Evolutionary conservation across 306 rosid species (phyloP), one percentile per base, ranked within the genome.

Genomic region (Trifolium repens): DNA sequence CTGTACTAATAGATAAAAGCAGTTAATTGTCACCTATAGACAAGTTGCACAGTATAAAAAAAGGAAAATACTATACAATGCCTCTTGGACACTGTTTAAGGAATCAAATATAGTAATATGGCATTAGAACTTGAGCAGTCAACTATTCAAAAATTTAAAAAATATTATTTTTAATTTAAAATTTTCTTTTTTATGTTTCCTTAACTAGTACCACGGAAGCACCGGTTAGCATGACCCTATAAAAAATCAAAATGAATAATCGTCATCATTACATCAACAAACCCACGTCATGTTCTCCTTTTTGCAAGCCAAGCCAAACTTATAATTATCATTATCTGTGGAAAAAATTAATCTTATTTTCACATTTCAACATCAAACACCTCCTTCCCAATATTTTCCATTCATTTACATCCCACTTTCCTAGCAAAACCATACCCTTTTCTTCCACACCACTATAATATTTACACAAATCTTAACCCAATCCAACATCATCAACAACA

Each of bases 341-440:
- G 76, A 82, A 85, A 85, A 73, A 73, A 0, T 19, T 9, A 58
- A 2, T 5, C 30, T 24, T 3, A 0, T 13, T 53, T 14, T 44
- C 12, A 30, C 15, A 40, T 13, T 57, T 72, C 79, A 74, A 43
- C 66, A 42, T 77, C 83, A 72, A 46, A 3, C 14, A 4, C 26
- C 5, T 47, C 77, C 49, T 89, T 86, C 93, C 78, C 26, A 1
- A 9, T 79, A 75, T 26, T 79, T 89, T 89, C 94, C 87, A 8
- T n/a, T 65, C 74, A 85, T 54, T 58, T 74, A 26, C 76, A 4
- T 17, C 77, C 49, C 89, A 10, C 85, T 74, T 91, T 91, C 96
- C 87, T 74, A 2, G 10, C 37, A 73, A 66, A 65, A 65, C 14
- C 78, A 47, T 50, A 64, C 71, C 77, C 72, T 43, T 69, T 66